These are phyloP conservation scores for Lunasporangiospora selenospora DNA, from an alignment of 192 early-diverging fungal genomes.

Conservation along the genomic window DNA sequence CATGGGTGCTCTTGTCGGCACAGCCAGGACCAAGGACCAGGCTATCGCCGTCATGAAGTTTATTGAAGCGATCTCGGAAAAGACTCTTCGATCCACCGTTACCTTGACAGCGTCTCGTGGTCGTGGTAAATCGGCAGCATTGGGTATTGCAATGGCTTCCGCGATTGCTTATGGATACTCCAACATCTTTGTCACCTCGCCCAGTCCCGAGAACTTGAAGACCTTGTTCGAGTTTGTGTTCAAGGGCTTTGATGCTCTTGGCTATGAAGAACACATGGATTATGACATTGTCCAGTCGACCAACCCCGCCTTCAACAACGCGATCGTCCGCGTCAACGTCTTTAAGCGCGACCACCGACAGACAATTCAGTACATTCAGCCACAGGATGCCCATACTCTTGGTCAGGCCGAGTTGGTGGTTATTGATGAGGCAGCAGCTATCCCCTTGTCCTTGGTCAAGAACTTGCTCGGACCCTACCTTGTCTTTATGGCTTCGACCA, in stretches of 20 bases:
- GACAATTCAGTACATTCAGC: constrained; percentile 99
- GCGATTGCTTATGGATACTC: constrained; percentile 99
- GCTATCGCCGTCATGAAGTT: constrained; percentile 97
- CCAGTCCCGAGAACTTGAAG: constrained; percentile 97
- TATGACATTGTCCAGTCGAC: constrained; percentile 99
- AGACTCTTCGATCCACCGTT: constrained; percentile 90
- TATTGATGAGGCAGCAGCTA: constrained; percentile 99
- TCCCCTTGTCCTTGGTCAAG: constrained; percentile 93
- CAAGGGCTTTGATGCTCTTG: constrained; percentile 96
- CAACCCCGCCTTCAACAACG: constrained; percentile 94
- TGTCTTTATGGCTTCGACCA: constrained; percentile 98
- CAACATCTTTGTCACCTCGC: constrained; percentile 99
- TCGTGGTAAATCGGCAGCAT: constrained; percentile 96
- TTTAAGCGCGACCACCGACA: constrained; percentile 94
- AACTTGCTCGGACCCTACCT: constrained; percentile 93
- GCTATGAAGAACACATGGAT: constrained; percentile 99
- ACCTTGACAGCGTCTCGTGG: constrained; percentile 95
- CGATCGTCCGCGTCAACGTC: constrained; percentile 95
- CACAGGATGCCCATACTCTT: constrained; percentile 90
- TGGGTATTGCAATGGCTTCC: constrained; percentile 93
- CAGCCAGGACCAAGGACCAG: constrained; percentile 91
- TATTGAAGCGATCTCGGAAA: constrained; percentile 95
- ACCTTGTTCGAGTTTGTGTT: constrained; percentile 99
- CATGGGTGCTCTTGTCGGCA: constrained; percentile 82
- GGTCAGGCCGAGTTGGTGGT: constrained; percentile 97